A percentile compares a stretch with the other conserved stretches of the same genome.
phyloP scores from a whole-genome alignment of 2,329 filamentous ascomycete species.

The Stemphylium beticola region DNA sequence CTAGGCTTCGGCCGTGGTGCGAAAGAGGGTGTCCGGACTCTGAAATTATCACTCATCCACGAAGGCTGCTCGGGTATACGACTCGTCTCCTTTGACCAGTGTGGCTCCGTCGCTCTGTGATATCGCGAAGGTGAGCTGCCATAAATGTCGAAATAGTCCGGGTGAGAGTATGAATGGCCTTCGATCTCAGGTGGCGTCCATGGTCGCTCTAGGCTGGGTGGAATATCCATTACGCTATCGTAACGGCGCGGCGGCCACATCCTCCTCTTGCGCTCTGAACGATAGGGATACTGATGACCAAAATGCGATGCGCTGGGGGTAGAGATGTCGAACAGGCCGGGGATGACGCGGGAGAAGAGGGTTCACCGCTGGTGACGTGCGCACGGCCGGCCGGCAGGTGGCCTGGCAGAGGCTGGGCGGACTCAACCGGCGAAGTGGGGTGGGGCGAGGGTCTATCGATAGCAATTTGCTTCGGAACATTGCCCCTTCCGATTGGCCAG shows the following conservation, averaged over 20 bases:
- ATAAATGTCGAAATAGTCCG: conserved; percentile 33
- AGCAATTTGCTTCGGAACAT: conserved; percentile 10
- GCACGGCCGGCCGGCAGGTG: conserved; percentile 3
- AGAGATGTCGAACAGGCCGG: not conserved
- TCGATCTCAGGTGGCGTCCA: conserved; percentile 43
- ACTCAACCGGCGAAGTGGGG: conserved; percentile 1
- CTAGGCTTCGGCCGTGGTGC: conserved; percentile 22
- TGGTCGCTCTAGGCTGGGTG: conserved; percentile 30
- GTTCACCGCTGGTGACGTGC: conserved; percentile 11
- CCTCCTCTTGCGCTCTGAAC: conserved; percentile 14
- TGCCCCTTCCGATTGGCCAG: conserved; percentile 23
- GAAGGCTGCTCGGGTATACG: not conserved
- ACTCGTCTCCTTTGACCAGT: conserved; percentile 7
- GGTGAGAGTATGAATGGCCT: conserved; percentile 14
- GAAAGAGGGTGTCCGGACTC: conserved; percentile 20
- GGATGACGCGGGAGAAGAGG: conserved; percentile 3
- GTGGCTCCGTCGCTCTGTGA: conserved; percentile 16
- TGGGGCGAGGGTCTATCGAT: conserved; percentile 7
- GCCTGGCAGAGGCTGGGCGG: conserved; percentile 4
- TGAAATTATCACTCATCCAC: conserved; percentile 4
- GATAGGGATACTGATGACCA: not conserved
- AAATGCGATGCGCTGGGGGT: conserved; percentile 3
- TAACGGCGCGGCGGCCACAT: conserved; percentile 19
- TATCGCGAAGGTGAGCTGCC: conserved; percentile 15
- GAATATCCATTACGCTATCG: conserved; percentile 29